Base-by-base conservation (phyloP, 306 rosid species). In the Spatholobus suberectus region DNA sequence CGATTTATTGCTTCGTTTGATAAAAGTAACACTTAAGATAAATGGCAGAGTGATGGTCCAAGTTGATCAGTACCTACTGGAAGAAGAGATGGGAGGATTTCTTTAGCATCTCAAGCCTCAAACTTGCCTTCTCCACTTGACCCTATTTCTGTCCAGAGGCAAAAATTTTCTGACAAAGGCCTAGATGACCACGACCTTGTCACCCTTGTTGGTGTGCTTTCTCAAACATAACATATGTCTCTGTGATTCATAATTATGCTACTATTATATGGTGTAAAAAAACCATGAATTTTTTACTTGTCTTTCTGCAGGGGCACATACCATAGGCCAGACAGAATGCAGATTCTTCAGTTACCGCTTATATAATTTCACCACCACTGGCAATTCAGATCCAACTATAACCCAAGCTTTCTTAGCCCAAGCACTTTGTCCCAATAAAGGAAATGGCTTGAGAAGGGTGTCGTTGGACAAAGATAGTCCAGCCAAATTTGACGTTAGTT, bases 81-180 rank as follows among this genome's bases (percentile, higher is more conserved):
- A n/a, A 89, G 97, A 91, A 93, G 86, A 71, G 91, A 93, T 80
- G 95, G 95, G 3, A 58, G 75, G 59, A 52, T 79, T 12, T 93
- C 95, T 24, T 81, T 52, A n/a, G 51, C 82, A 20, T 82, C 88
- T 18, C 65, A 84, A 61, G 91, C 92, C 4, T 80, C 92, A 41
- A 85, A 79, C 46, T 51, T 91, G 58, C 95, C 97, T 17, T 93
- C 97, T 85, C 95, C 97, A 49, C 88, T 91, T 15, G 94, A 91
- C 63, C 29, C 91, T 11, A 76, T 91, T 6, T 81, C 87, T 23
- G 81, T 73, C 27, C 92, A 86, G 29, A 89, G 87, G 35, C 76
- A 88, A 81, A 88, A 93, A 4, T 85, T 91, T 80, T 80, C 85
- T 5, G 90, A 87, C 24, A 89, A 93, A 89, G 94, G 94, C 69